A percentile compares a stretch with the other conserved stretches of the same genome.
These are phyloP conservation scores for Lentinula raphanica DNA, from an alignment of 768 basidiomycete genomes.

Conservation along the genomic window DNA sequence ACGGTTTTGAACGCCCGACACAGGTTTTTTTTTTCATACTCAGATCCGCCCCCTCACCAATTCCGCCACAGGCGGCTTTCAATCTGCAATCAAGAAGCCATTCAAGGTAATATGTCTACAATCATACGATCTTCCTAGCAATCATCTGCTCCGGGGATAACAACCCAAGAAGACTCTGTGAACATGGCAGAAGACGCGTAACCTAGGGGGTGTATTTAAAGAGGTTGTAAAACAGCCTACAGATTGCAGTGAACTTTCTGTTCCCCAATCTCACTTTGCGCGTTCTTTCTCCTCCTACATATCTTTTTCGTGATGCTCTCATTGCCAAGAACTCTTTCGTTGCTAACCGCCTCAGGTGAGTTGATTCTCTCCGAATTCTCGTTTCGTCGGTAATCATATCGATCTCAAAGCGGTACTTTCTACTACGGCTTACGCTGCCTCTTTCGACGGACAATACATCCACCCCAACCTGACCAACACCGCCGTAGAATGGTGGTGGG, in stretches of 20 bases:
- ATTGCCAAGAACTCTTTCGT: background rate
- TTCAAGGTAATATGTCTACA: background rate
- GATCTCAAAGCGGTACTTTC: background rate
- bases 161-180: background rate
- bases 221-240: too few relatives aligned
- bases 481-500: conserved; percentile 21
- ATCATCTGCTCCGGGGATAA: background rate
- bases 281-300: background rate
- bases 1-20: background rate
- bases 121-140: background rate
- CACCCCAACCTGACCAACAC: conserved; percentile 13
- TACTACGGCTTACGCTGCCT: background rate
- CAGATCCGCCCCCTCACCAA: background rate
- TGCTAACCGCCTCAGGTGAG: background rate
- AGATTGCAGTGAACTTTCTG: background rate
- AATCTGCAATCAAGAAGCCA: background rate
- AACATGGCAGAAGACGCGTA: background rate
- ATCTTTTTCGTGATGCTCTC: background rate
- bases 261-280: background rate
- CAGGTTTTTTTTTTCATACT: background rate
- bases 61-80: background rate
- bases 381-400: too few relatives aligned
- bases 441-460: conserved; percentile 17
- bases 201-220: background rate
- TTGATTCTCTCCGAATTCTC: too few relatives aligned